Evolutionary conservation across 2,329 filamentous ascomycete species (phyloP).

Genomic region (Mycosphaerella arachidis): DNA sequence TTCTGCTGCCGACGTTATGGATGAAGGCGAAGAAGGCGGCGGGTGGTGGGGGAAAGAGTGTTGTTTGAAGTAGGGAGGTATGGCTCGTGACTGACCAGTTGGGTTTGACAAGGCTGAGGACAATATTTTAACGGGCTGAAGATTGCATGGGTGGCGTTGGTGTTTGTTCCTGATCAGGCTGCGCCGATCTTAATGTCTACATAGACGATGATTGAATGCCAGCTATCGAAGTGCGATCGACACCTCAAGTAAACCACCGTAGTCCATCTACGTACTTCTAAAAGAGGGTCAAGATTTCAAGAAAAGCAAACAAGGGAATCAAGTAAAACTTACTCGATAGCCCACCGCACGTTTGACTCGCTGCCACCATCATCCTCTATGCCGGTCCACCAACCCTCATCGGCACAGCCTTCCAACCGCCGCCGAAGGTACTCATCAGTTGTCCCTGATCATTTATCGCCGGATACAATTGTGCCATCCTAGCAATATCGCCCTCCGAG

Average conservation of each 20-base stretch:
- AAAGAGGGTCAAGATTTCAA: not conserved
- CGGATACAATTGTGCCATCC: not conserved
- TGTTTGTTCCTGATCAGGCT: not conserved
- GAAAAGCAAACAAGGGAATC: not conserved
- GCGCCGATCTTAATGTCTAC: not conserved
- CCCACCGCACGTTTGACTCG: not conserved
- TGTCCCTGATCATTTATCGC: not conserved
- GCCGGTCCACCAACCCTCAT: not conserved
- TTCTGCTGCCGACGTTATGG: constrained; percentile 46
- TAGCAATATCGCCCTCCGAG: not conserved
- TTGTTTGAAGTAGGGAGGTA: constrained; percentile 2
- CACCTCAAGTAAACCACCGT: no score
- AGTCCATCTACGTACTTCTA: not conserved
- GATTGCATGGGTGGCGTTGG: not conserved
- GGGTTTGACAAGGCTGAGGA: not conserved
- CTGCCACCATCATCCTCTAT: not conserved
- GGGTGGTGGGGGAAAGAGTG: constrained; percentile 18
- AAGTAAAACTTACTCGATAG: no score
- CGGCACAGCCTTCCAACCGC: not conserved
- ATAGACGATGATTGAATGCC: not conserved
- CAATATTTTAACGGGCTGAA: not conserved
- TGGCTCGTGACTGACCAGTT: no score
- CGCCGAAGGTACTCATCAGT: not conserved
- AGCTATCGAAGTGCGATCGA: not conserved
- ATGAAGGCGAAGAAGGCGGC: constrained; percentile 45